A percentile compares a stretch with the other conserved stretches of the same genome.
phyloP scores from a whole-genome alignment of 148 eudicot species.

The Bassia scoparia region DNA sequence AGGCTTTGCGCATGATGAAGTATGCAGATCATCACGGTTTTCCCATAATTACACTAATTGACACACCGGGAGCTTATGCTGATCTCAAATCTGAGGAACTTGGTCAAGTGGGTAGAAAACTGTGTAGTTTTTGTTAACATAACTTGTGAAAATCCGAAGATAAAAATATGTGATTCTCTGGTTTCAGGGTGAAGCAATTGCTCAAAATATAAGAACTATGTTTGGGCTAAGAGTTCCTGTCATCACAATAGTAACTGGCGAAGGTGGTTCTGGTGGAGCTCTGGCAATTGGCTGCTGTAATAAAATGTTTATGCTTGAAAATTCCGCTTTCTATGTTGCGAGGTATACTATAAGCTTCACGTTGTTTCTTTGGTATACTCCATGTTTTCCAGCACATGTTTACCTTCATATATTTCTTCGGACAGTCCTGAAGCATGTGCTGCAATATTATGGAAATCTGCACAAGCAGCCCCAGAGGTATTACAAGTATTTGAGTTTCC shows the following conservation, averaged over 20 bases:
- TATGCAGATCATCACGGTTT: conserved; percentile 85
- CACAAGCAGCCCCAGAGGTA: conserved; percentile 79
- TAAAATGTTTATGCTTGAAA: conserved; percentile 73
- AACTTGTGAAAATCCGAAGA: neutral
- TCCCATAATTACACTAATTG: conserved; percentile 75
- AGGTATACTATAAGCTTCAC: conserved; percentile 38
- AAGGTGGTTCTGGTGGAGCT: conserved; percentile 96
- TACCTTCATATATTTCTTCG: neutral
- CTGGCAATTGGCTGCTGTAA: conserved; percentile 84
- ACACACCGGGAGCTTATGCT: conserved; percentile 86
- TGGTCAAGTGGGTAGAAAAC: conserved; percentile 55
- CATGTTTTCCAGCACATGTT: neutral
- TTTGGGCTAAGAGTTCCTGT: conserved; percentile 80
- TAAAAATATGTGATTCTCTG: neutral
- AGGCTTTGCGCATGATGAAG: conserved; percentile 84
- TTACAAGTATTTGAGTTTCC: conserved; percentile 37
- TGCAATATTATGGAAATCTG: conserved; percentile 72
- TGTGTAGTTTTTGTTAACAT: neutral
- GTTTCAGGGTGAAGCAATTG: conserved; percentile 82
- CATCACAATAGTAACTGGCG: conserved; percentile 74
- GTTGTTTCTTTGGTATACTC: neutral
- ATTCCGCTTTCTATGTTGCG: conserved; percentile 78
- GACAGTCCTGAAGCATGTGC: conserved; percentile 88
- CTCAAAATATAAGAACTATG: conserved; percentile 75
- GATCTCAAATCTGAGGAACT: conserved; percentile 81